Evolutionary conservation across 441 rosid species (phyloP), one percentile per base, ranked within the genome.

Genomic region (Breynia disticha): DNA sequence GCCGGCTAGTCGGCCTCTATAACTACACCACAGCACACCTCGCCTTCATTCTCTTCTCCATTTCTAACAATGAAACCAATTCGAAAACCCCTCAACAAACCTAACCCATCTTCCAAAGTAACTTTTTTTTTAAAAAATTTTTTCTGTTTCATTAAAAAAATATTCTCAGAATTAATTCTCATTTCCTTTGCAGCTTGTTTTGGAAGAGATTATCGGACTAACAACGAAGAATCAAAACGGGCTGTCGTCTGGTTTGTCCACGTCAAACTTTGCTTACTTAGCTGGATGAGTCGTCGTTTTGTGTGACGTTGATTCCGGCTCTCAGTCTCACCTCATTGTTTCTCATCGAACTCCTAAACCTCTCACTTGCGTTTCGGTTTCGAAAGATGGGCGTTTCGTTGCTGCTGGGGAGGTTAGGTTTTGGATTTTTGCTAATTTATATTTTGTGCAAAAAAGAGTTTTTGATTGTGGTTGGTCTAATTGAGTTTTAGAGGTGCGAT

Each of bases 201-300:
- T 80, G 64, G 78, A 80, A 72, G 86, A 83, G 71, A 68, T 81
- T 6, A 76, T 86, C 55, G 97, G 97, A 39, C 64, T 86, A 61
- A 88, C 89, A 2, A 66, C 79, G 12, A 81, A 70, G 67, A 80
- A 76, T 16, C 73, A 82, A 44, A 88, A 77, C 19, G 97, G 93
- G 43, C 61, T 88, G 60, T 84, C 90, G 9, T 80, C 87, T 0
- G 76, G 44, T 46, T 50, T 69, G 7, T 68, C 69, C 14, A 71
- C 68, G 14, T 32, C 75, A 8, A 74, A 61, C 41, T 83, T 83
- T 48, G 86, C 67, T 49, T 89, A 89, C 62, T 65, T 80, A 38
- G 97, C 93, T 0, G 97, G 95, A 28, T 89, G 95, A 35, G 93
- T 80, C 39, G 87, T 68, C 66, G 95, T 86, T 65, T 69, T 78